A percentile compares a stretch with the other conserved stretches of the same genome.
These are phyloP conservation scores for Microbotryum intermedium DNA, from an alignment of 1,284 basidiomycete species.

Conservation along the genomic window DNA sequence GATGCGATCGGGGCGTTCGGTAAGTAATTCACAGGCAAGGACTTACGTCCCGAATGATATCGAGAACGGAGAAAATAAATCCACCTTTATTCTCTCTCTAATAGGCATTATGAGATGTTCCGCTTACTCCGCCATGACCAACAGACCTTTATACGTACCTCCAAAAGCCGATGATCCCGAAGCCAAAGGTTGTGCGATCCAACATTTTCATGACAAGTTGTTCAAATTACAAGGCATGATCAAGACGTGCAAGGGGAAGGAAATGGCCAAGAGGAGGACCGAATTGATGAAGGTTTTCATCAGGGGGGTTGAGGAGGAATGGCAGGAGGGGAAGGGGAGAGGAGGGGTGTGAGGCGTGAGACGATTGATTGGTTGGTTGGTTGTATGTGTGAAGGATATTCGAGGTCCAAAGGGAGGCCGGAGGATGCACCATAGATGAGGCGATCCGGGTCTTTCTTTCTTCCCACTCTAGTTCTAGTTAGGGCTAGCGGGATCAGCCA, in stretches of 20 bases:
- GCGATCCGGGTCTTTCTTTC: no score
- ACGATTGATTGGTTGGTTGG: no score
- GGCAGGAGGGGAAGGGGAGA: conserved; percentile 1
- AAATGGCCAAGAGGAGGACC: conserved; percentile 22
- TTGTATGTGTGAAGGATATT: no score
- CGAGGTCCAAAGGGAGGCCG: no score
- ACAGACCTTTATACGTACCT: conserved; percentile 53
- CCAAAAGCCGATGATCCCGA: conserved; percentile 29
- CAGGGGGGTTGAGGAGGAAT: conserved; percentile 13
- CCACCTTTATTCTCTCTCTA: neutral
- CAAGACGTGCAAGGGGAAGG: conserved; percentile 44
- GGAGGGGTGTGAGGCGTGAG: no score
- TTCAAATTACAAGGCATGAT: conserved; percentile 62
- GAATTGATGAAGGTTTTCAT: conserved; percentile 27
- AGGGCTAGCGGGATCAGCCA: no score
- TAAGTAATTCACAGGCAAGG: no score
- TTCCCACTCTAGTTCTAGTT: no score
- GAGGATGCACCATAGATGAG: no score
- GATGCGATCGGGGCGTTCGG: conserved; percentile 89
- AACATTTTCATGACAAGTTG: conserved; percentile 82
- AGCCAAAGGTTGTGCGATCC: conserved; percentile 55
- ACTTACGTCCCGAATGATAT: no score
- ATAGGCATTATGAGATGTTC: conserved; percentile 75
- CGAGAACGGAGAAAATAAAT: no score
- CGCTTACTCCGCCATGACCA: conserved; percentile 63